Percentiles rank a stretch among this genome's conserved stretches.
These are phyloP conservation scores for Cucurbita ficifolia DNA, from an alignment of 306 rosid species.

Conservation along the genomic window DNA sequence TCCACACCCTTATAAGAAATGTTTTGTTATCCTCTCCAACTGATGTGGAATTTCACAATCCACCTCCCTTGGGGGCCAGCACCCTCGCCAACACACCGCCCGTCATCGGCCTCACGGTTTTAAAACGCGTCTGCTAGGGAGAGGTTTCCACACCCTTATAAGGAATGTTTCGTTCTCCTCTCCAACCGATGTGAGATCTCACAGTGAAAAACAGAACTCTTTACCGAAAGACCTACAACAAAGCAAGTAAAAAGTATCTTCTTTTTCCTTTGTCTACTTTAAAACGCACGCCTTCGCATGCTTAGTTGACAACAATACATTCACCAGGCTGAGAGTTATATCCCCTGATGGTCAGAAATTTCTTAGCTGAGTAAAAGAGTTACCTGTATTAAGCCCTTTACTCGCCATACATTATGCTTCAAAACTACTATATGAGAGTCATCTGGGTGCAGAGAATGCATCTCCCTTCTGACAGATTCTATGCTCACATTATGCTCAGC, in stretches of 20 bases:
- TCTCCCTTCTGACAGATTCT: constrained; percentile 84
- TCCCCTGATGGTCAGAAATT: not conserved
- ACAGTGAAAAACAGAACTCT: not conserved
- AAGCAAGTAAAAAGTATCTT: not conserved
- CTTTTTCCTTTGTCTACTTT: not conserved
- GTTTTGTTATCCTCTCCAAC: too few species aligned
- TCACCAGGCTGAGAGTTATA: not conserved
- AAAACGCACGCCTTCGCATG: not conserved
- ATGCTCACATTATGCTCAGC: constrained; percentile 76
- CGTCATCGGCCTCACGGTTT: too few species aligned
- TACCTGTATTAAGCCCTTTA: constrained; percentile 94
- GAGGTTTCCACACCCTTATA: too few species aligned
- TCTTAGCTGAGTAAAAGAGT: not conserved
- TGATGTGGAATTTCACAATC: too few species aligned
- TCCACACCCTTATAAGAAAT: too few species aligned
- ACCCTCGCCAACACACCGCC: too few species aligned
- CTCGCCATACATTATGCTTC: constrained; percentile 96
- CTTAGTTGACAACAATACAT: not conserved
- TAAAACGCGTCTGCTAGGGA: too few species aligned
- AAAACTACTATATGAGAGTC: constrained; percentile 68
- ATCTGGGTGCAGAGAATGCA: constrained; percentile 84
- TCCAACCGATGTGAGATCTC: too few species aligned
- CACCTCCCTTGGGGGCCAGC: too few species aligned
- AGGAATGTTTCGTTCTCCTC: too few species aligned
- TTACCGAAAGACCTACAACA: not conserved